Percentiles rank a stretch among this genome's conserved stretches.
Conservation (phyloP, 495 filamentous ascomycete genomes). For the Trichoderma erinaceum region DNA sequence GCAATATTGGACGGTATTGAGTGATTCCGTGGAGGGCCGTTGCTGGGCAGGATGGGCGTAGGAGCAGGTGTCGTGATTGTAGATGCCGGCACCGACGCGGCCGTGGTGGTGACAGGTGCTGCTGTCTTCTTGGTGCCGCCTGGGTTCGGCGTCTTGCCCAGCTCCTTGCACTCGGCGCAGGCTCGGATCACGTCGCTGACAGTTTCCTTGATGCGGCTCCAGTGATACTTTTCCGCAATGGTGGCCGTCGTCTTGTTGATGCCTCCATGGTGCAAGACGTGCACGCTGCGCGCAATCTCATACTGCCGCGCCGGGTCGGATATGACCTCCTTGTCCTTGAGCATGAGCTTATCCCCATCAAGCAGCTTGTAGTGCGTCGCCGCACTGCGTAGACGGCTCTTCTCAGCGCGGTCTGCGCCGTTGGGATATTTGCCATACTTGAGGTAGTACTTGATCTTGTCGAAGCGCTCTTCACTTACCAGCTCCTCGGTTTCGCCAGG, state of each 20-base stretch:
- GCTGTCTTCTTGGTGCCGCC: constrained; percentile 14
- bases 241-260: constrained; percentile 97
- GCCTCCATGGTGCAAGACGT: constrained; percentile 75
- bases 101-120: constrained; percentile 14
- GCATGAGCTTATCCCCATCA: constrained; percentile 76
- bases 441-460: constrained; percentile 96
- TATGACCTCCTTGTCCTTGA: constrained; percentile 97
- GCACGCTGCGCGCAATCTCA: constrained; percentile 73
- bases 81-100: not conserved
- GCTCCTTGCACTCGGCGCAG: constrained; percentile 84
- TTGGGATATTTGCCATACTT: constrained; percentile 90
- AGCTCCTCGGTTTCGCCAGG: constrained; percentile 56
- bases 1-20: constrained; percentile 12
- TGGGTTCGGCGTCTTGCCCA: constrained; percentile 48
- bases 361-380: constrained; percentile 92
- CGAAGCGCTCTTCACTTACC: constrained; percentile 93
- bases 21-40: constrained; percentile 19
- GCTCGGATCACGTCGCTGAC: constrained; percentile 91
- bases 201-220: constrained; percentile 98
- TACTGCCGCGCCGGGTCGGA: constrained; percentile 87
- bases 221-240: constrained; percentile 91
- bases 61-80: constrained; percentile 20
- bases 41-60: constrained; percentile 19
- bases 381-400: constrained; percentile 84
- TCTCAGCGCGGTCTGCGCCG: constrained; percentile 90